Evolutionary conservation across 208 protist genomes (phyloP).

Genomic region (Leishmania guyanensis): DNA sequence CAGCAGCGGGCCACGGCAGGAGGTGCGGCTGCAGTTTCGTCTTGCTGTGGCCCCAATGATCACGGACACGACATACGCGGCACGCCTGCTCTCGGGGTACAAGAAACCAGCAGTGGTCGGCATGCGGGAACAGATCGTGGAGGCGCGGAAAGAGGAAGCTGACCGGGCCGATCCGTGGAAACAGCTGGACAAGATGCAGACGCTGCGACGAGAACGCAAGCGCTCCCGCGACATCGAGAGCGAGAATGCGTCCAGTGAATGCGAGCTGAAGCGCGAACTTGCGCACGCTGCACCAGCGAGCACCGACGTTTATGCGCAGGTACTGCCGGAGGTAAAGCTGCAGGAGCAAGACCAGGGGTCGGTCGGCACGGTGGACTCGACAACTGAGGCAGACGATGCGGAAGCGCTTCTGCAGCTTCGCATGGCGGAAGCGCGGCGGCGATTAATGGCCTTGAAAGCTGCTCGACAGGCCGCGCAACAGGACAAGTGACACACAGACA

Average conservation of each 20-base stretch:
- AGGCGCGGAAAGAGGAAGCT: conserved; percentile 25
- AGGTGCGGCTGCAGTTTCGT: conserved; percentile 66
- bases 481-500: neutral
- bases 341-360: neutral
- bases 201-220: conserved; percentile 22
- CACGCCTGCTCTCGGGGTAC: conserved; percentile 41
- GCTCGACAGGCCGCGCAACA: conserved; percentile 19
- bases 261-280: neutral
- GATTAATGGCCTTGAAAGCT: conserved; percentile 51
- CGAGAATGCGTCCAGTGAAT: neutral
- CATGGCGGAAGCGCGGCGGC: conserved; percentile 54
- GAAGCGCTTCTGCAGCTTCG: conserved; percentile 42
- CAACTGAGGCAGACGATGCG: neutral
- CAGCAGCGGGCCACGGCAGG: conserved; percentile 35
- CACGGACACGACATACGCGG: conserved; percentile 15
- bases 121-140: conserved; percentile 19
- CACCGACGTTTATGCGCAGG: neutral
- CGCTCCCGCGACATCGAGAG: conserved; percentile 18
- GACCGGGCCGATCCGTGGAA: conserved; percentile 23
- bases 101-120: conserved; percentile 30
- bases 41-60: conserved; percentile 50
- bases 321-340: neutral
- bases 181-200: conserved; percentile 30
- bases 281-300: neutral
- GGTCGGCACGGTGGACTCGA: neutral